Evolutionary conservation across 2,329 filamentous ascomycete species (phyloP), one percentile per base, ranked within the genome.

Genomic region (Fusarium dimerum): DNA sequence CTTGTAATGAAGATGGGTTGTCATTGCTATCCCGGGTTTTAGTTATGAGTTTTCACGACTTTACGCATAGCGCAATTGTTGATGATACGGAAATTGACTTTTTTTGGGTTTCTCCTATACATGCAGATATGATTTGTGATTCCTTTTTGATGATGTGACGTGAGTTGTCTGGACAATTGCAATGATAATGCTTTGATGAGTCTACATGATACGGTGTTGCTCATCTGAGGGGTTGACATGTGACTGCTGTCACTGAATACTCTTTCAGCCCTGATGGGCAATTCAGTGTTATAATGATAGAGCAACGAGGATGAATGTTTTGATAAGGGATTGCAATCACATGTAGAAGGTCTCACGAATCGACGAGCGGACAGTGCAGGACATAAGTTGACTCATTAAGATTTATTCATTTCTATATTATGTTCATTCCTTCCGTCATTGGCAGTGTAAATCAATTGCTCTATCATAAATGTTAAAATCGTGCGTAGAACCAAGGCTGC

Each of bases 21-120:
- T 26, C 20, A 26, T 5, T 26, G 20, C 20, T 45, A 41, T 56
- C 46, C 34, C 18, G 48, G 48, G 43, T 47, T 40, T 45, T 51
- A 44, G 54, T 54, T 54, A 65, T 36, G 61, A 65, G 55, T 51
- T 59, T 47, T 61, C 52, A 64, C 52, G 62, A 63, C 50, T 54
- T 60, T 43, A 62, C 42, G 57, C 55, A 56, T 48, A 47, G 47
- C 43, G 49, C 55, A 57, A 26, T 26, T 34, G 34, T 56, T 50
- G 45, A 59, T 50, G 50, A 57, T 61, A 42, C 20, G 20, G 20
- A 26, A 26, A 26, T 26, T 26, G 20, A 26, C 20, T 26, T 26
- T 26, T 26, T 26, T 7, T 26, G 20, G 20, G 20, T 26, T 26
- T 26, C 20, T 5, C 20, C 20, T 26, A 26, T 7, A 26, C 20